Evolutionary conservation across 495 filamentous ascomycete genomes (phyloP).

Genomic region (Neurospora sp.): DNA sequence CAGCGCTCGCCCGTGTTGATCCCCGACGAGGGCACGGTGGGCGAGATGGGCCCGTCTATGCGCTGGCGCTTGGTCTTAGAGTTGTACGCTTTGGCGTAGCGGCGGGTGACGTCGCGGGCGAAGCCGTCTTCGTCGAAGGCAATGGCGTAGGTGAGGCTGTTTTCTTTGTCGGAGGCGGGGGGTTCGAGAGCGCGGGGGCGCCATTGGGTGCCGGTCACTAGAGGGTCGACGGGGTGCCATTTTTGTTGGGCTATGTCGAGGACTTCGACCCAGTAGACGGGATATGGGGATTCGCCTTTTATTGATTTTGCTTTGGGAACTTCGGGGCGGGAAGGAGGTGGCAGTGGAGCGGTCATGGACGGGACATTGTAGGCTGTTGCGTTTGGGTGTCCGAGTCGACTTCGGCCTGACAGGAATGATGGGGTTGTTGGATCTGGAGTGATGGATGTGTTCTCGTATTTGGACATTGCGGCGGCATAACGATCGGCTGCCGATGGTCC

Average conservation of each 20-base stretch:
- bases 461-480: constrained; percentile 23
- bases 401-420: constrained; percentile 14
- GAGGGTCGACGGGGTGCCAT: constrained; percentile 81
- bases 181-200: constrained; percentile 70
- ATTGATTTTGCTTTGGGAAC: constrained; percentile 28
- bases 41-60: constrained; percentile 44
- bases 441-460: constrained; percentile 17
- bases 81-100: constrained; percentile 74
- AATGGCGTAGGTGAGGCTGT: constrained; percentile 71
- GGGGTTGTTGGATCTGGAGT: constrained; percentile 8
- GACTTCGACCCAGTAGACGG: constrained; percentile 89
- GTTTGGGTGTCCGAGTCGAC: constrained; percentile 33
- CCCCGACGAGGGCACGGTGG: neutral
- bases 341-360: constrained; percentile 9
- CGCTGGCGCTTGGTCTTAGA: constrained; percentile 73
- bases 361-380: constrained; percentile 30
- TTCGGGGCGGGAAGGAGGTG: constrained; percentile 11
- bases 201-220: constrained; percentile 66
- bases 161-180: constrained; percentile 59
- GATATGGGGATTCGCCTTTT: constrained; percentile 55
- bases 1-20: constrained; percentile 49
- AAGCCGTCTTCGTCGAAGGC: constrained; percentile 69
- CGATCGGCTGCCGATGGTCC: constrained; percentile 10
- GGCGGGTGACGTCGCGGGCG: constrained; percentile 69
- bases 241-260: constrained; percentile 76